Evolutionary conservation across 495 filamentous ascomycete genomes (phyloP), one percentile per base, ranked within the genome.

Genomic region (Friedmanniomyces endolithicus): DNA sequence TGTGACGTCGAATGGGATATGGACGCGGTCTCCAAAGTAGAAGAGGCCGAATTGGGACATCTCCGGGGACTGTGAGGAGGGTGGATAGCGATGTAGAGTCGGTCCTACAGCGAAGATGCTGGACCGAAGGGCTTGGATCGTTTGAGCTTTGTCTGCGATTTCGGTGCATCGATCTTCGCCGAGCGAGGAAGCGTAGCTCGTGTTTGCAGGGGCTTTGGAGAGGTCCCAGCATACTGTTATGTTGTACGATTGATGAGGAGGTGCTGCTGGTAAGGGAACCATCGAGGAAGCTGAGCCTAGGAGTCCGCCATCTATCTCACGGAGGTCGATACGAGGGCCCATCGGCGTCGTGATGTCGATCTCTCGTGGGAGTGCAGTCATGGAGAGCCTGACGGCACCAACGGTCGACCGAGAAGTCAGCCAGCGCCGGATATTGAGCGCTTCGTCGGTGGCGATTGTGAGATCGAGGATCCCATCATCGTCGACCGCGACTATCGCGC

Each of bases 301-400:
- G 1, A 52, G 35, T 2, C 49, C 49, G 11, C 24, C 35, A 50
- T 25, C 23, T 11, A 31, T 1, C 4, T 39, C 27, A 7, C 49
- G 49, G 9, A 52, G 33, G 24, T 52, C 49, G 17, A 40, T 4
- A 24, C 49, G 49, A 11, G 49, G 49, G 16, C 49, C 49, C 3
- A 52, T 52, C 14, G 49, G 49, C 8, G 49, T 52, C 7, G 25
- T 24, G 19, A 39, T 52, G 19, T 52, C 49, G 11, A 52, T 29
- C 2, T 22, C 12, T 41, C 49, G 22, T 6, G 49, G 49, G 7
- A 52, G 11, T 3, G 49, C 49, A 19, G n/a, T 41, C 17, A 39
- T 22, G 16, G 31, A 16, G 16, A 52, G 16, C 2, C 14, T 40
- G 2, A 52, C 35, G 17, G 17, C 23, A 6, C 49, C 49, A 11